These are phyloP conservation scores for Penstemon newberryi DNA, from an alignment of 257 asterid species.

Conservation along the genomic window DNA sequence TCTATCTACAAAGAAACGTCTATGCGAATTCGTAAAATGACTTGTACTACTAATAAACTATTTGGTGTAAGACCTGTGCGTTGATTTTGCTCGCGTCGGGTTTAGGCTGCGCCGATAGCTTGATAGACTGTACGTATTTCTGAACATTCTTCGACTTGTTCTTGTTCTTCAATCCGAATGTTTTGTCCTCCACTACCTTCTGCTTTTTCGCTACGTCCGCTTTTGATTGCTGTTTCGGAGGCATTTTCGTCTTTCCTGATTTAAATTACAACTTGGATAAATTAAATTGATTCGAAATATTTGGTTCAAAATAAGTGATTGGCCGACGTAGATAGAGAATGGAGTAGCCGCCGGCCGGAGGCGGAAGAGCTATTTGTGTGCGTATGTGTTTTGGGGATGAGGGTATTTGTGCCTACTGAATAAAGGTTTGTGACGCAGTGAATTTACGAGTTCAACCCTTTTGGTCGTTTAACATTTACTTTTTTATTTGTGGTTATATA, in stretches of 20 bases:
- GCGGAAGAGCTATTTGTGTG: not conserved
- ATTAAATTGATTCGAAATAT: not conserved
- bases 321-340: not conserved
- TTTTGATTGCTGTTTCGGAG: conserved; percentile 89
- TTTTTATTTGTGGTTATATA: too few relatives aligned
- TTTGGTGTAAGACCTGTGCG: conserved; percentile 57
- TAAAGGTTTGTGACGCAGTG: too few relatives aligned
- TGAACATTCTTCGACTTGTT: conserved; percentile 92
- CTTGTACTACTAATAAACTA: not conserved
- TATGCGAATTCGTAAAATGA: not conserved
- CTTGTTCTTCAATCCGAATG: conserved; percentile 95
- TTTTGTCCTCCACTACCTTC: conserved; percentile 90
- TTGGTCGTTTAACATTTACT: not conserved
- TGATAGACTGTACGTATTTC: conserved; percentile 85
- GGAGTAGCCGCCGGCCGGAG: conserved; percentile 3
- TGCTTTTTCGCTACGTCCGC: conserved; percentile 89
- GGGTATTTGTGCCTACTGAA: conserved; percentile 10
- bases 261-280: not conserved
- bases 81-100: conserved; percentile 59
- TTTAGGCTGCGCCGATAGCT: conserved; percentile 75
- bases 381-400: not conserved
- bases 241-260: conserved; percentile 44
- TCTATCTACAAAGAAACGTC: conserved; percentile 9
- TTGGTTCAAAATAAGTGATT: not conserved
- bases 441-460: not conserved